phyloP scores from a whole-genome alignment of 78 protist genomes.

The Creolimax fragrantissima region DNA sequence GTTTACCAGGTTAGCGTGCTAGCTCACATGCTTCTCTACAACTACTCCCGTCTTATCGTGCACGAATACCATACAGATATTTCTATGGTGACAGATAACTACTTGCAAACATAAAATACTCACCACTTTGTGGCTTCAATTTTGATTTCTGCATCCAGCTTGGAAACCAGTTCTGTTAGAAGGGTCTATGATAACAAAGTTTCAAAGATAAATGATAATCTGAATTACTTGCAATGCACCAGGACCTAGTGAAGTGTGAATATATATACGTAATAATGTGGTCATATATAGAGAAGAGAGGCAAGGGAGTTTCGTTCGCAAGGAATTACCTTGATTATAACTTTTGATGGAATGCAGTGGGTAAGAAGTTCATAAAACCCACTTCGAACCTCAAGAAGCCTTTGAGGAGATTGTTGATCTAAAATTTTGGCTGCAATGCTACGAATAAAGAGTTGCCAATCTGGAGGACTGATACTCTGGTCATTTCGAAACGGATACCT shows the following conservation, averaged over 20 bases:
- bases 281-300: no score
- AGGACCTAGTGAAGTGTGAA: no score
- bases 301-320: no score
- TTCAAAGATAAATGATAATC: no score
- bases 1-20: no score
- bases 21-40: no score
- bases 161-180: neutral
- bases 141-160: constrained; percentile 29
- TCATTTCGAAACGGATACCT: constrained; percentile 34
- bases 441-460: constrained; percentile 74
- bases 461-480: constrained; percentile 41
- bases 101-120: neutral
- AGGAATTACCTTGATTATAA: constrained; percentile 56
- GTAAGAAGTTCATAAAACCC: constrained; percentile 81
- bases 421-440: constrained; percentile 48
- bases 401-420: constrained; percentile 64
- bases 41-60: no score
- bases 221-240: no score
- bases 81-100: no score
- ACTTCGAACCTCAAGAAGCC: constrained; percentile 56
- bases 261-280: no score
- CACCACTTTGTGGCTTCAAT: neutral
- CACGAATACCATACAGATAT: no score
- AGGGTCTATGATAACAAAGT: neutral
- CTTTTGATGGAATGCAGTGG: constrained; percentile 89